phyloP scores from a whole-genome alignment of 106 monocot genomes.

The Agapanthus africanus region DNA sequence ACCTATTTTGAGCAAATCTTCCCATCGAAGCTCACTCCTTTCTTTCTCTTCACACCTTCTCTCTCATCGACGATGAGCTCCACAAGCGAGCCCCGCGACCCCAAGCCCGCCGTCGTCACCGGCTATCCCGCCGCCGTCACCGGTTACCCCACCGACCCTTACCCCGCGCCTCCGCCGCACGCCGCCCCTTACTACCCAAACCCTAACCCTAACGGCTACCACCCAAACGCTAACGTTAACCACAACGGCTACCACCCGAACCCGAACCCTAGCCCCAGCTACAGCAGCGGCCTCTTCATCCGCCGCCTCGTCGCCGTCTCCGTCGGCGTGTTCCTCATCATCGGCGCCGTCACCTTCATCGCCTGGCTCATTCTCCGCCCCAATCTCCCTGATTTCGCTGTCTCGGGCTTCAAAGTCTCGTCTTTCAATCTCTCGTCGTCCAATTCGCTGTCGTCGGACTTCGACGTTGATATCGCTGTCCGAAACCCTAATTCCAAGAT shows the following conservation, averaged over 20 bases:
- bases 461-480: background rate
- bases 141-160: conserved; percentile 3
- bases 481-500: conserved; percentile 4
- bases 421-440: background rate
- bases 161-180: conserved; percentile 5
- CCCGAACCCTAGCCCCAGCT: background rate
- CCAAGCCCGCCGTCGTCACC: conserved; percentile 4
- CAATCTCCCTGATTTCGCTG: conserved; percentile 1
- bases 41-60: background rate
- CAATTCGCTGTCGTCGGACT: background rate
- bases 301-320: background rate
- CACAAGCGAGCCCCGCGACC: background rate
- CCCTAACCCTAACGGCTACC: background rate
- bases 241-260: background rate
- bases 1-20: no score
- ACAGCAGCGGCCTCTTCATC: background rate
- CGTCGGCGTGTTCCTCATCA: background rate
- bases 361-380: conserved; percentile 26
- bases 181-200: conserved; percentile 2
- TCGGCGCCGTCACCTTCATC: conserved; percentile 16
- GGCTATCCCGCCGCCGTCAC: conserved; percentile 2
- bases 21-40: no score
- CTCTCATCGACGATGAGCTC: background rate
- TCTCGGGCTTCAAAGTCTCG: background rate
- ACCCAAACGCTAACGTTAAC: conserved; percentile 3